phyloP scores from a whole-genome alignment of 2,329 filamentous ascomycete species.

The Hortaea werneckii region DNA sequence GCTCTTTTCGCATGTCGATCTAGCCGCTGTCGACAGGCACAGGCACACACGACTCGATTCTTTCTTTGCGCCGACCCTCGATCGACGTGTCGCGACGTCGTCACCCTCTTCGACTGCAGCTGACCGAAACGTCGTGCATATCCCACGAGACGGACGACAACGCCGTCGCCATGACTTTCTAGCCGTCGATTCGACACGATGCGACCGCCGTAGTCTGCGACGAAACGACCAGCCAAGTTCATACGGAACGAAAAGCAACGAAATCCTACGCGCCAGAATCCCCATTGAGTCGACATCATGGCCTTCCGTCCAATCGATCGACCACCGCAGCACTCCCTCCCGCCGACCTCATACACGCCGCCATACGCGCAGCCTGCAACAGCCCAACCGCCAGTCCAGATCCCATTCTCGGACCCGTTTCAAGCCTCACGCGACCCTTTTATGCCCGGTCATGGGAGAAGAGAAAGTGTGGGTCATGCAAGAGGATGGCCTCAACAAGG shows the following conservation, averaged over 20 bases:
- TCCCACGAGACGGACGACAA: neutral
- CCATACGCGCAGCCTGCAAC: slow-evolving; percentile 21
- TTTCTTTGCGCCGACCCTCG: neutral
- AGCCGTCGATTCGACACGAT: neutral
- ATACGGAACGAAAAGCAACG: too few species aligned
- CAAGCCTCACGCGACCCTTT: slow-evolving; percentile 37
- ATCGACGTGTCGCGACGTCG: neutral
- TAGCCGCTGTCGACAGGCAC: too few species aligned
- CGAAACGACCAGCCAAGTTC: neutral
- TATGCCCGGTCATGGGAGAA: slow-evolving; percentile 30
- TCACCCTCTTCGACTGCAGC: neutral
- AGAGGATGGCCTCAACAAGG: slow-evolving; percentile 24
- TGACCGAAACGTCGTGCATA: neutral
- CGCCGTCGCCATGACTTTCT: neutral
- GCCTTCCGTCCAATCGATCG: slow-evolving; percentile 25
- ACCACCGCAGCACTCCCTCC: slow-evolving; percentile 18
- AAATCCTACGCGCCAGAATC: neutral
- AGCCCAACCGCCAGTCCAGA: slow-evolving; percentile 33
- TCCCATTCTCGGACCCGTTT: slow-evolving; percentile 38
- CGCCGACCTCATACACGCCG: slow-evolving; percentile 27
- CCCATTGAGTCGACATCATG: slow-evolving; percentile 11
- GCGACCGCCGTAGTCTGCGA: slow-evolving; percentile 2
- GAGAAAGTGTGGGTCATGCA: slow-evolving; percentile 30
- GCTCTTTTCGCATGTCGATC: neutral
- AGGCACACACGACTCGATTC: too few species aligned